Conservation (phyloP, 129 eudicot genomes). For the Chrysanthemum seticuspe region DNA sequence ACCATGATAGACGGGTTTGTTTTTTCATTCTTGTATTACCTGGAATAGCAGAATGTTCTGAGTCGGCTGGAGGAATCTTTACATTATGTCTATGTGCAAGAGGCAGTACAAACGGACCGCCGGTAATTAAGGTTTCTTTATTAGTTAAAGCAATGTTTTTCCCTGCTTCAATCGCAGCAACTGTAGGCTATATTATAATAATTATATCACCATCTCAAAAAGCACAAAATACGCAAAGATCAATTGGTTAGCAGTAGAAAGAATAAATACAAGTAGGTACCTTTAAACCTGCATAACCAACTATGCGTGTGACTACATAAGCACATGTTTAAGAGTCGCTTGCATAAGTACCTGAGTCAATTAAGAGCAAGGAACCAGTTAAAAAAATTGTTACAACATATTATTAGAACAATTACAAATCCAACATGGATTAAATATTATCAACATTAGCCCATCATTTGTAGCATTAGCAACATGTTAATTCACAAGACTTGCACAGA, state of each 20-base stretch:
- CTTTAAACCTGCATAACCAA: conserved; percentile 98
- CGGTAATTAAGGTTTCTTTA: conserved; percentile 93
- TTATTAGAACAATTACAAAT: too few species aligned
- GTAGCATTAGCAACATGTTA: too few species aligned
- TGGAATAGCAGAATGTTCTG: conserved; percentile 98
- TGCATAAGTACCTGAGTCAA: too few species aligned
- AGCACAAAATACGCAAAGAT: too few species aligned
- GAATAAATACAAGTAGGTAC: conserved; percentile 27
- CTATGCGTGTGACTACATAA: conserved; percentile 71
- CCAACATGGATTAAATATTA: too few species aligned
- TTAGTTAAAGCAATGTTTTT: conserved; percentile 92
- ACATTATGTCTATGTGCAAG: conserved; percentile 95
- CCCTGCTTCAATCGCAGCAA: conserved; percentile 98
- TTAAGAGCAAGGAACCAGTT: too few species aligned
- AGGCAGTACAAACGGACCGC: conserved; percentile 98
- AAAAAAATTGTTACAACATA: too few species aligned
- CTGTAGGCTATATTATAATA: conserved; percentile 64
- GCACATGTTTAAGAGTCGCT: too few species aligned
- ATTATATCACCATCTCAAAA: not conserved
- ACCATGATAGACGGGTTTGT: not conserved
- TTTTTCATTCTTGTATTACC: conserved; percentile 26
- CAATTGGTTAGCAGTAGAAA: not conserved
- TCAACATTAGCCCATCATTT: too few species aligned
- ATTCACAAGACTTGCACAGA: too few species aligned
- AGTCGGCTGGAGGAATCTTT: conserved; percentile 97